A percentile compares a stretch with the other conserved stretches of the same genome.
phyloP scores from a whole-genome alignment of 176 grass and related monocot genomes.

The Poa annua region DNA sequence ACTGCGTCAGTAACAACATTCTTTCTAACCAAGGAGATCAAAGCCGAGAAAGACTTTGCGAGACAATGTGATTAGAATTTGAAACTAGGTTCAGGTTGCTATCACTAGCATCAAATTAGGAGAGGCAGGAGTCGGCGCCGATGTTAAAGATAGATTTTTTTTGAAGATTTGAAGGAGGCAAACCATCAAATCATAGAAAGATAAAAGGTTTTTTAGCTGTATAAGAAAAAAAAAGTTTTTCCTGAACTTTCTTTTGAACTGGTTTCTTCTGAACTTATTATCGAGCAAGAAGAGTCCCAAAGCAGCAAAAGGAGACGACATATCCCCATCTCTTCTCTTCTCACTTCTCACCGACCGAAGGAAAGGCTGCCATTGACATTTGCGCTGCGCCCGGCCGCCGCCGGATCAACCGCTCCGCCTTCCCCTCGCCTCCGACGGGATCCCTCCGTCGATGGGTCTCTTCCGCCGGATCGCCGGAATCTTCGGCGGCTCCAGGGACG shows the following conservation, averaged over 20 bases:
- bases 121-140: neutral
- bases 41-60: too few relatives aligned
- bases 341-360: constrained; percentile 19
- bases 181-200: neutral
- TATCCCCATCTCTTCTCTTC: neutral
- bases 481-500: constrained; percentile 53
- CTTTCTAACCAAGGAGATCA: too few relatives aligned
- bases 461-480: constrained; percentile 49
- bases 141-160: neutral
- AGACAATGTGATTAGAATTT: too few relatives aligned
- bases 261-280: neutral
- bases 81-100: too few relatives aligned
- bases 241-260: neutral
- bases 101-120: too few relatives aligned
- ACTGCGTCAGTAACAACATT: too few relatives aligned
- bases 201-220: too few relatives aligned
- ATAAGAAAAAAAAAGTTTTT: neutral
- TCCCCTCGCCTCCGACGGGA: neutral
- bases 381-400: constrained; percentile 9
- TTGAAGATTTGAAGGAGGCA: neutral
- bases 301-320: neutral
- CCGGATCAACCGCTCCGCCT: constrained; percentile 33
- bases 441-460: constrained; percentile 48
- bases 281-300: neutral
- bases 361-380: constrained; percentile 32